Conservation (phyloP, 495 filamentous ascomycete species). For the Copromyces sp. region DNA sequence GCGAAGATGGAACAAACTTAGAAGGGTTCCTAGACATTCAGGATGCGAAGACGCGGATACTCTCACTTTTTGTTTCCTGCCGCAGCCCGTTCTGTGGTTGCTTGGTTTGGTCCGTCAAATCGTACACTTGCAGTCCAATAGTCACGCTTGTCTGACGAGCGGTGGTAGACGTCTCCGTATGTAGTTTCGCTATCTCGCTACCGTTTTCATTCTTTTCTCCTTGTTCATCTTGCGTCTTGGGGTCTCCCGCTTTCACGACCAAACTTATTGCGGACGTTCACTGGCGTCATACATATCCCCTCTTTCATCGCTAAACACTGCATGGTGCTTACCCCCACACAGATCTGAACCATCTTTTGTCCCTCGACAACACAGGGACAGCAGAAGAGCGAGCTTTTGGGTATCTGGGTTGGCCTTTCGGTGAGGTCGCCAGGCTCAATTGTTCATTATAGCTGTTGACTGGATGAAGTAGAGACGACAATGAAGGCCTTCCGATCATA, state of each 20-base stretch:
- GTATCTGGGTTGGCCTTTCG: neutral
- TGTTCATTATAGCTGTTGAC: neutral
- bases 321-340: neutral
- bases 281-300: neutral
- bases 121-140: neutral
- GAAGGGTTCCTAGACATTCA: neutral
- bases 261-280: neutral
- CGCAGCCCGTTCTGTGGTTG: neutral
- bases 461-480: neutral
- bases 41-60: neutral
- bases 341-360: neutral
- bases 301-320: neutral
- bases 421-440: neutral
- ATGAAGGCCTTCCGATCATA: slow-evolving; percentile 20
- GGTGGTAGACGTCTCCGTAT: neutral
- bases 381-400: neutral
- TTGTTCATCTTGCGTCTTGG: neutral
- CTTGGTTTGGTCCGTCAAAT: neutral
- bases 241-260: neutral
- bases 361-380: neutral
- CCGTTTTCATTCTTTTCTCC: neutral
- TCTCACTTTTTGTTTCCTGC: neutral
- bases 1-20: neutral
- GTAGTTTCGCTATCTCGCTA: neutral
- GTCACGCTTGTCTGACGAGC: neutral